Percentiles rank a stretch among this genome's conserved stretches.
Evolutionary conservation across 352 stramenopile genomes (phyloP).

Genomic region (Pythium volutum): DNA sequence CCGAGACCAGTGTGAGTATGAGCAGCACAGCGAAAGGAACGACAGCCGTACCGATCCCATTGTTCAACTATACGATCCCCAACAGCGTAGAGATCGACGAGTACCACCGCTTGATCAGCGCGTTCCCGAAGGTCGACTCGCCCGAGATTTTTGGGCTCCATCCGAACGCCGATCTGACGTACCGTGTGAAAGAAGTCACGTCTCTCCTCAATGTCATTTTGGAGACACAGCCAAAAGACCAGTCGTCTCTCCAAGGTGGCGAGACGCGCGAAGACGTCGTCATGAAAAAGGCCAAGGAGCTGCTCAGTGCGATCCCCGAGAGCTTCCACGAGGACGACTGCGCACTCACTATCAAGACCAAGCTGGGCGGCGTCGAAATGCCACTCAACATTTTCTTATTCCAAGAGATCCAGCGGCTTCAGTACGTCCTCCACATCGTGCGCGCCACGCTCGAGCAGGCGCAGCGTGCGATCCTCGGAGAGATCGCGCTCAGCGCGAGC

Average conservation of each 20-base stretch:
- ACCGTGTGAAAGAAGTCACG: slow-evolving; percentile 73
- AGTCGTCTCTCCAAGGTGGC: slow-evolving; percentile 23
- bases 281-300: slow-evolving; percentile 52
- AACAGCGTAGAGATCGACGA: slow-evolving; percentile 46
- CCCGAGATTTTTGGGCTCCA: slow-evolving; percentile 81
- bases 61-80: slow-evolving; percentile 60
- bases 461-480: slow-evolving; percentile 55
- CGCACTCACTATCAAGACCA: slow-evolving; percentile 37
- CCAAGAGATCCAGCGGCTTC: slow-evolving; percentile 69
- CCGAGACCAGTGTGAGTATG: slow-evolving; percentile 38
- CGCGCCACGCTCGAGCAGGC: slow-evolving; percentile 46
- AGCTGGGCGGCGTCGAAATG: slow-evolving; percentile 64
- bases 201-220: slow-evolving; percentile 56
- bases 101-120: slow-evolving; percentile 56
- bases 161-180: slow-evolving; percentile 76
- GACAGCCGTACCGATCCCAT: slow-evolving; percentile 3
- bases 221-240: slow-evolving; percentile 65
- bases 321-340: slow-evolving; percentile 48
- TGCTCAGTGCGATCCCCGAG: slow-evolving; percentile 44
- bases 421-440: slow-evolving; percentile 53
- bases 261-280: slow-evolving; percentile 67
- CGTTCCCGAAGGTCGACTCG: slow-evolving; percentile 71
- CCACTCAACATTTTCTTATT: slow-evolving; percentile 77
- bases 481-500: slow-evolving; percentile 50
- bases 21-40: slow-evolving; percentile 13